A percentile compares a stretch with the other conserved stretches of the same genome.
phyloP scores from a whole-genome alignment of 768 basidiomycete species.

The Suillus subluteus region DNA sequence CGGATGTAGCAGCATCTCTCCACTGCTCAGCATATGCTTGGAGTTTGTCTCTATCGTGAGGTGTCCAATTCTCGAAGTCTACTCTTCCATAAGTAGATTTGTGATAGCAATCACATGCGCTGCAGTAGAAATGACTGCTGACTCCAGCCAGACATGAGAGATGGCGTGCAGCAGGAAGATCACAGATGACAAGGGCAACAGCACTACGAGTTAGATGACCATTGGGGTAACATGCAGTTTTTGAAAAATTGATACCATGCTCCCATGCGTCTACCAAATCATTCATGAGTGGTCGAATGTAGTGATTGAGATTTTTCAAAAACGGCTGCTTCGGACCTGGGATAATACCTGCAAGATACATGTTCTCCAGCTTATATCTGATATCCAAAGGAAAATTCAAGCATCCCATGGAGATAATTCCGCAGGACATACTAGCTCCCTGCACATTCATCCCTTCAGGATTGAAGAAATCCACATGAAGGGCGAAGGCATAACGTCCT shows the following conservation, averaged over 20 bases:
- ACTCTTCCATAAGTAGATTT: neutral
- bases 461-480: conserved; percentile 22
- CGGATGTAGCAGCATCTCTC: conserved; percentile 7
- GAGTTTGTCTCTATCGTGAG: conserved; percentile 12
- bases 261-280: conserved; percentile 22
- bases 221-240: conserved; percentile 14
- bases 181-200: conserved; percentile 30
- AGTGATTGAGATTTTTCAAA: too few relatives aligned
- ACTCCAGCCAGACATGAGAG: conserved; percentile 29
- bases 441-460: too few relatives aligned
- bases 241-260: conserved; percentile 17
- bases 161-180: conserved; percentile 30
- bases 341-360: too few relatives aligned
- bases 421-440: too few relatives aligned
- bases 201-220: conserved; percentile 16
- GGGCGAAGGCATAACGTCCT: conserved; percentile 32
- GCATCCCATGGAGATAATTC: too few relatives aligned
- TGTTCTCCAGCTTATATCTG: too few relatives aligned
- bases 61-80: conserved; percentile 19
- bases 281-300: too few relatives aligned
- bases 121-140: conserved; percentile 31
- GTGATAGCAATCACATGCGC: conserved; percentile 29
- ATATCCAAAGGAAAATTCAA: too few relatives aligned
- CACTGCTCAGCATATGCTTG: conserved; percentile 14
- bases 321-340: too few relatives aligned